phyloP scores from a whole-genome alignment of 257 asterid species.

The Jacaranda copaia region DNA sequence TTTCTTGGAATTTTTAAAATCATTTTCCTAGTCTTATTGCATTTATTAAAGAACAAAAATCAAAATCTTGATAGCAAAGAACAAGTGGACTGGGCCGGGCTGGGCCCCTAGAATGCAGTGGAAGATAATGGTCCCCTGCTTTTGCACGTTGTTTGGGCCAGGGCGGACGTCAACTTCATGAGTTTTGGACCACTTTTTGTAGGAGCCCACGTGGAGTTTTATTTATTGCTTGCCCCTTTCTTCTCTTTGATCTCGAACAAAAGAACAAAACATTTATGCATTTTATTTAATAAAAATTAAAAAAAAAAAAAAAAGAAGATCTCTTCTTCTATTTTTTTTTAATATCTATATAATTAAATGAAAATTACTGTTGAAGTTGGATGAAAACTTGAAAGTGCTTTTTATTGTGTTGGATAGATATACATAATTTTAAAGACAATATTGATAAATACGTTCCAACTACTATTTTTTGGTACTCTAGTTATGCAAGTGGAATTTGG shows the following conservation, averaged over 20 bases:
- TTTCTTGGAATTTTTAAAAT: not conserved
- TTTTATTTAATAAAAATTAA: not conserved
- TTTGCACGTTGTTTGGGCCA: conserved; percentile 33
- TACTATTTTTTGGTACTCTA: too few species aligned
- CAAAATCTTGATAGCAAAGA: conserved; percentile 10
- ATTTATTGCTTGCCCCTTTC: not conserved
- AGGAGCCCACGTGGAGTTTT: conserved; percentile 31
- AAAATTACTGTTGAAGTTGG: not conserved
- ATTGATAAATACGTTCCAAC: too few species aligned
- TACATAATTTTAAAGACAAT: too few species aligned
- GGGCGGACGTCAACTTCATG: conserved; percentile 47
- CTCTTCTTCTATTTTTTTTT: not conserved
- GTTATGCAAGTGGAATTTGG: too few species aligned
- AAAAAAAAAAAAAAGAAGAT: not conserved
- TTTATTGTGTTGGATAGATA: too few species aligned
- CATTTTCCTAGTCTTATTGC: not conserved
- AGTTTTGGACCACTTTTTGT: conserved; percentile 33
- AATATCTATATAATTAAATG: not conserved
- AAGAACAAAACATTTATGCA: not conserved
- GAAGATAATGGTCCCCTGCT: conserved; percentile 25
- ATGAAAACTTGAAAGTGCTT: too few species aligned
- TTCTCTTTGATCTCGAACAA: not conserved
- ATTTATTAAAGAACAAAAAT: not conserved
- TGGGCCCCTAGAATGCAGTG: conserved; percentile 25
- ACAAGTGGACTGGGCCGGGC: conserved; percentile 28